Evolutionary conservation across 2,329 filamentous ascomycete genomes (phyloP).

Genomic region (Penicillium sp.): DNA sequence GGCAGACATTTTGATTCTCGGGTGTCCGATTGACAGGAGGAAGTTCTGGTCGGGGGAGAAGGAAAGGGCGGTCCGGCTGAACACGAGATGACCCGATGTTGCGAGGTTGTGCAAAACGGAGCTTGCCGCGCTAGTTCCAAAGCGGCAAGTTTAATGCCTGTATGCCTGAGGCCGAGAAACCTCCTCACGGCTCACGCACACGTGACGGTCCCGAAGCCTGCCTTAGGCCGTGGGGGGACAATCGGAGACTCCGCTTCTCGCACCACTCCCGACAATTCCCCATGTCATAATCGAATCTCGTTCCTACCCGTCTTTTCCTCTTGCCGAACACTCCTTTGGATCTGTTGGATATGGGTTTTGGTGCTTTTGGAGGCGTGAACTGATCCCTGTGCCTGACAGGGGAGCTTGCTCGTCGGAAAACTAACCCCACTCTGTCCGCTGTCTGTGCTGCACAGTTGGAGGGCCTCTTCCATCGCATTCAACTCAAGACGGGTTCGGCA

Average conservation of each 20-base stretch:
- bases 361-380: constrained; percentile 24
- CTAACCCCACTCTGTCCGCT: constrained; percentile 31
- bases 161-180: constrained; percentile 19
- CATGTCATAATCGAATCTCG: constrained; percentile 13
- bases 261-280: constrained; percentile 28
- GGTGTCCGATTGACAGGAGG: constrained; percentile 35
- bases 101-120: constrained; percentile 44
- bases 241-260: constrained; percentile 23
- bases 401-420: constrained; percentile 30
- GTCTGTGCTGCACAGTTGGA: constrained; percentile 32
- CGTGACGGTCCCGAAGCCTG: constrained; percentile 21
- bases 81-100: constrained; percentile 40
- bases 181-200: constrained; percentile 10
- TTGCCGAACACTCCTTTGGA: constrained; percentile 8
- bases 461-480: constrained; percentile 26
- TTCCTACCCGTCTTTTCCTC: constrained; percentile 11
- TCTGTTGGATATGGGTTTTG: constrained; percentile 24
- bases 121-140: constrained; percentile 34
- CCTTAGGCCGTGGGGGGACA: constrained; percentile 27
- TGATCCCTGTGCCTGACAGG: constrained; percentile 25
- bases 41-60: constrained; percentile 28
- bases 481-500: constrained; percentile 27
- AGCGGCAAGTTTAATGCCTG: constrained; percentile 19
- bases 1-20: constrained; percentile 63
- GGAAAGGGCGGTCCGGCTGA: constrained; percentile 35